Percentiles rank a stretch among this genome's conserved stretches.
phyloP scores from a whole-genome alignment of 108 stramenopile species.

The Nitzschia sp. region DNA sequence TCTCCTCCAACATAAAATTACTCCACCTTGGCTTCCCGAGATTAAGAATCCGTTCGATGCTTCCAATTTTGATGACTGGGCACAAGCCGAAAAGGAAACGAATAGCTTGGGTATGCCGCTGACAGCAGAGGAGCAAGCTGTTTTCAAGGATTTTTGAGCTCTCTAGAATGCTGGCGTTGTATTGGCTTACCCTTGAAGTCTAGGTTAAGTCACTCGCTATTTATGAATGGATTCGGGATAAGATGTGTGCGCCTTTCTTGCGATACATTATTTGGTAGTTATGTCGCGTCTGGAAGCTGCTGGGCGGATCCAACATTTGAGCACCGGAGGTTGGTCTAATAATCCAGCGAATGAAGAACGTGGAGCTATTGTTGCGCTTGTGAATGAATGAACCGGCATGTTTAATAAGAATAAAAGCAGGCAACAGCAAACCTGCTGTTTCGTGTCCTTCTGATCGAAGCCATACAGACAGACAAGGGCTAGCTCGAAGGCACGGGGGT shows the following conservation, averaged over 20 bases:
- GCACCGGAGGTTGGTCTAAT: no score
- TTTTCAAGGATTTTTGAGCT: constrained; percentile 38
- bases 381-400: not conserved
- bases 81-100: not conserved
- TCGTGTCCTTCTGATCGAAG: no score
- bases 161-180: no score
- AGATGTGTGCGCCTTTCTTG: no score
- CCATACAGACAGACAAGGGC: no score
- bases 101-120: not conserved
- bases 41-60: constrained; percentile 79
- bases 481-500: constrained; percentile 9
- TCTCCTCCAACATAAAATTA: constrained; percentile 58
- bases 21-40: constrained; percentile 69
- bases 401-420: not conserved
- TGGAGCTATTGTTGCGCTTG: not conserved
- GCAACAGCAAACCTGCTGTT: no score
- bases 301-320: no score
- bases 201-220: no score
- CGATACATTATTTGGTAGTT: no score
- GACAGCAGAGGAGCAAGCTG: constrained; percentile 25
- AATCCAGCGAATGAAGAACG: not conserved
- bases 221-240: no score
- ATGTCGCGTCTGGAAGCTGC: no score
- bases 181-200: no score
- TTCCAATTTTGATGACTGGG: constrained; percentile 77